Base-by-base conservation (phyloP, 1,139 yeast genomes). In the Magnusiomyces tetraspermus region DNA sequence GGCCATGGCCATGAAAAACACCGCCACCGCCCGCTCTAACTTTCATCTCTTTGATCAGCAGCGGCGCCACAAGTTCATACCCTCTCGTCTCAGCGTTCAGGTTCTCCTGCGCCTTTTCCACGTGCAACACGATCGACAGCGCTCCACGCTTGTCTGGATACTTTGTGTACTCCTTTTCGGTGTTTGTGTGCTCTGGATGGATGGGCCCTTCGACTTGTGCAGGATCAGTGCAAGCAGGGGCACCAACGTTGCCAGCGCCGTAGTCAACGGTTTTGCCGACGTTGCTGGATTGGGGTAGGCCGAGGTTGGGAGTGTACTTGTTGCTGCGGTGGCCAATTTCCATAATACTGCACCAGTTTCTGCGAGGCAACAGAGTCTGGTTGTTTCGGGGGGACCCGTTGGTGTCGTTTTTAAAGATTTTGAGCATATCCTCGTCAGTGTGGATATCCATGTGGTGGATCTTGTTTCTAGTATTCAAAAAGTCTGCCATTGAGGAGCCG, bases 341-440 rank as follows among this genome's bases (percentile, higher is more conserved):
- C 3, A 48, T 38, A 50, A 71, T 66, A 10, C 63, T 58, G 52
- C 72, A 68, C 87, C 90, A 90, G 70, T 90, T 90, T 65, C 97
- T 77, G 58, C 79, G 80, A 58, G 90, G 88, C 67, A 86, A 69
- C 61, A 88, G 83, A 57, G 80, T 77, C 43, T 73, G 68, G 64
- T 83, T 82, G 15, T 68, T 69, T 55, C 95, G 73, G 3, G 58
- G 56, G 0, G 69, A 51, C 2, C 85, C 89, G 60, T 83, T 78
- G 1, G 83, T 81, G 52, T 87, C 86, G 33, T 67, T 65, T 6
- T 71, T 63, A 67, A 90, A 90, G 13, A 90, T 63, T 1, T 86
- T 85, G 23, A 89, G 79, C 67, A 85, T 77, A 61, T 88, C 95
- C 66, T 90, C 97, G 58, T 82, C 85, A 2, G 92, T 82, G 50